These are phyloP conservation scores for Acer negundo DNA, from an alignment of 345 rosid species.

Conservation along the genomic window DNA sequence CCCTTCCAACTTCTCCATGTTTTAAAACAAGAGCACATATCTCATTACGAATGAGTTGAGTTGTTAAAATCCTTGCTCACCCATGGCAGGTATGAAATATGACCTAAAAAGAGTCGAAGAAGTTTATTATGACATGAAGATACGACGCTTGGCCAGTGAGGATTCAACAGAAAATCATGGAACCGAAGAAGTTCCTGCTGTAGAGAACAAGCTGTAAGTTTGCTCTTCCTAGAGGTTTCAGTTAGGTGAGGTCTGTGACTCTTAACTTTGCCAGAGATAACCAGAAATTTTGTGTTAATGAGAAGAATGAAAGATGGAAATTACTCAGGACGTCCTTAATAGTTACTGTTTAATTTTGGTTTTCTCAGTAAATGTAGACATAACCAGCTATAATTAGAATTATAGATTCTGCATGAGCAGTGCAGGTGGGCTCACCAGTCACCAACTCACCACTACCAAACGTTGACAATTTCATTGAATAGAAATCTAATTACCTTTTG, in stretches of 20 bases:
- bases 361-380: not conserved
- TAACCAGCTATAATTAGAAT: not conserved
- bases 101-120: conserved; percentile 86
- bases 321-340: not conserved
- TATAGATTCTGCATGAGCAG: too few species aligned
- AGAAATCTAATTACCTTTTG: too few species aligned
- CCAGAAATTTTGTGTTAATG: not conserved
- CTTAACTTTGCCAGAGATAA: not conserved
- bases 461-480: too few species aligned
- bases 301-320: not conserved
- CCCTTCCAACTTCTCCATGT: not conserved
- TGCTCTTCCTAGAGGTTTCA: not conserved
- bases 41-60: not conserved
- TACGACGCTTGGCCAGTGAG: conserved; percentile 62
- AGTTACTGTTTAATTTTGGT: not conserved
- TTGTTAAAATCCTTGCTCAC: conserved; percentile 6
- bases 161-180: conserved; percentile 37
- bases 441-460: too few species aligned
- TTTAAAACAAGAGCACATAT: not conserved
- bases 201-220: not conserved
- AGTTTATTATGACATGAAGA: conserved; percentile 87
- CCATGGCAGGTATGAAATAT: conserved; percentile 73
- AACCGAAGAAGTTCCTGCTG: conserved; percentile 14
- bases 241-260: not conserved
- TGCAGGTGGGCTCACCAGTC: too few species aligned